phyloP scores from a whole-genome alignment of 257 asterid genomes.

The Solanum rostratum region DNA sequence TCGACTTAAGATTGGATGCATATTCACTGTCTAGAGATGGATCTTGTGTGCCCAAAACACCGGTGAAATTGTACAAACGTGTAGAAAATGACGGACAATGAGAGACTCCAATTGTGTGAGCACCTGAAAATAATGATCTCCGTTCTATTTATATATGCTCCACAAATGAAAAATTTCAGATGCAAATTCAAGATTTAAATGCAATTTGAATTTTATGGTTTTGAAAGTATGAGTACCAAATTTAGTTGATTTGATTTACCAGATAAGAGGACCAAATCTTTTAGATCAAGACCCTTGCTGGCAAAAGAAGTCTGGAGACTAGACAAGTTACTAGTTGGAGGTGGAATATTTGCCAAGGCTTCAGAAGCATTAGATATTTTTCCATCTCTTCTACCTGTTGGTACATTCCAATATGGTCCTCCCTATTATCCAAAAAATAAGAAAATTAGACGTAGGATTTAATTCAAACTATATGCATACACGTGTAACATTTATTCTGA shows the following conservation, averaged over 20 bases:
- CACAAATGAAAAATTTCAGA: not conserved
- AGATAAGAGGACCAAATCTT: slow-evolving; percentile 39
- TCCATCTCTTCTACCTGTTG: slow-evolving; percentile 29
- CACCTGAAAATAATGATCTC: slow-evolving; percentile 12
- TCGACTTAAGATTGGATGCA: slow-evolving; percentile 4
- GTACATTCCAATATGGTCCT: slow-evolving; percentile 26
- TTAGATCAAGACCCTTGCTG: slow-evolving; percentile 29
- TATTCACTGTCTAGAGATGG: slow-evolving; percentile 17
- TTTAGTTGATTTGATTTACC: slow-evolving; percentile 3
- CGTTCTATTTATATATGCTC: not conserved
- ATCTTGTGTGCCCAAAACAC: not conserved
- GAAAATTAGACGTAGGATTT: not conserved
- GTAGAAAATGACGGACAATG: slow-evolving; percentile 43
- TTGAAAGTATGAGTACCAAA: too few relatives aligned
- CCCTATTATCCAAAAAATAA: not conserved
- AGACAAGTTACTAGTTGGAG: slow-evolving; percentile 42
- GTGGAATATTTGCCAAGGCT: slow-evolving; percentile 39
- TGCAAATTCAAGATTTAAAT: not conserved
- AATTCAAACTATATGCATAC: not conserved
- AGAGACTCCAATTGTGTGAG: slow-evolving; percentile 48
- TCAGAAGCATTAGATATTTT: slow-evolving; percentile 13
- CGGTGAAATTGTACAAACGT: slow-evolving; percentile 26
- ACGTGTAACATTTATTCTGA: too few relatives aligned
- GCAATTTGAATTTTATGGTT: too few relatives aligned
- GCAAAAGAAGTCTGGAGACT: slow-evolving; percentile 31